Evolutionary conservation across 768 basidiomycete species (phyloP), one percentile per base, ranked within the genome.

Genomic region (Lentinula raphanica): DNA sequence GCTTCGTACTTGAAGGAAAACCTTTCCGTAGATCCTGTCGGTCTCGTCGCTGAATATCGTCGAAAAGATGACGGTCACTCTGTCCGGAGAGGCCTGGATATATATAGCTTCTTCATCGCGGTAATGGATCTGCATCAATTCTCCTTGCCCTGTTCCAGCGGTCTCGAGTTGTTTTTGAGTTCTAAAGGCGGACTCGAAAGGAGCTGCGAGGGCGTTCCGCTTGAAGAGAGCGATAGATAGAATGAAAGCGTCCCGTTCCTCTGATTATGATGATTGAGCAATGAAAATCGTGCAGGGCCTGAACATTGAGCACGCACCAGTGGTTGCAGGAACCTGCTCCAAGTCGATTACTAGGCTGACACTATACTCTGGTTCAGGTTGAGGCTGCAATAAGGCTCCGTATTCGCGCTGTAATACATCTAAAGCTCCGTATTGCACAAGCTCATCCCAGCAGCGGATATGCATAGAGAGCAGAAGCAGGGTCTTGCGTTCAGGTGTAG

Each of bases 51-150:
- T 82, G 77, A 99, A 99, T 50, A 97, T 81, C 19, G 97, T 99
- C 3, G 92, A 94, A 75, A 99, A 98, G 67, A 98, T 91, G 58
- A 98, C 92, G 0, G 97, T 98, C 53, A 99, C 96, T 60, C 97
- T 90, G 78, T 99, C 97, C 46, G 85, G 82, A 40, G 91, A 86
- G 2, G 97, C 93, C 67, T 92, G 92, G 40, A 99, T 82, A 68
- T 94, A 98, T 70, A 99, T 95, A 19, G 92, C 95, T 72, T 99
- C 97, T 65, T 98, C 93, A 64, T 94, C 94, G 48, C 97, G 87
- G 72, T 98, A 98, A 69, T 93, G 90, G 57, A 99, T 81, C 62
- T 86, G 79, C 90, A 98, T 97, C 56, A 98, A 74, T 39, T 96
- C 88, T 25, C 92, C 92, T 50, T 84, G 83, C 12, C 80, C 75